Percentiles rank a stretch among this genome's conserved stretches.
Conservation (phyloP, 768 basidiomycete species). For the Mycena kentingensis region DNA sequence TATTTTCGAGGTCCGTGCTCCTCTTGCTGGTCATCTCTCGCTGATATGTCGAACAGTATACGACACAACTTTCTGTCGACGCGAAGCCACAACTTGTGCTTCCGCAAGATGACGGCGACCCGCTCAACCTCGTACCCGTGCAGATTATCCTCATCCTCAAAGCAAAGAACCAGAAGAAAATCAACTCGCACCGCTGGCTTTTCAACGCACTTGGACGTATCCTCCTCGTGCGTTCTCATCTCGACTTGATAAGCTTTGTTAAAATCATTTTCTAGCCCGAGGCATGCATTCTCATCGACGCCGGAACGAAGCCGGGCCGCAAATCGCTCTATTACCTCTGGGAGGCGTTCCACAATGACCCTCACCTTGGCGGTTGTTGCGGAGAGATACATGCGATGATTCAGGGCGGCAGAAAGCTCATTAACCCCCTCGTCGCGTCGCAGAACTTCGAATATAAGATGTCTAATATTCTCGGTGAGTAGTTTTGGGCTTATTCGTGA, state of each 20-base stretch:
- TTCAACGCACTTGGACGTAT: constrained; percentile 95
- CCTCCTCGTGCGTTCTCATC: too few relatives aligned
- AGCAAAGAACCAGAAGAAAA: constrained; percentile 95
- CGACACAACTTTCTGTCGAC: constrained; percentile 93
- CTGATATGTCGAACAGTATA: too few relatives aligned
- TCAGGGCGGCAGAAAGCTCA: constrained; percentile 84
- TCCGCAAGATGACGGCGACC: constrained; percentile 85
- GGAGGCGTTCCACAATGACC: constrained; percentile 86
- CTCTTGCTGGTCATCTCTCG: too few relatives aligned
- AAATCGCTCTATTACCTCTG: constrained; percentile 95
- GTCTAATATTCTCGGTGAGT: constrained; percentile 88
- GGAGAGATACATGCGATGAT: constrained; percentile 98
- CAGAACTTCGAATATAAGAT: constrained; percentile 99
- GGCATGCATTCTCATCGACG: constrained; percentile 89
- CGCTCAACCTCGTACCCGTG: constrained; percentile 91
- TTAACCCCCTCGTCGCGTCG: constrained; percentile 90
- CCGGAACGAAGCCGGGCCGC: constrained; percentile 95
- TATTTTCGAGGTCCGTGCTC: too few relatives aligned
- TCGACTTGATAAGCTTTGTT: too few relatives aligned
- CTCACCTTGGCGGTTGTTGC: constrained; percentile 82
- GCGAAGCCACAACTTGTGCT: constrained; percentile 87
- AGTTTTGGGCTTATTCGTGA: not conserved
- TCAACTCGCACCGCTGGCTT: constrained; percentile 93
- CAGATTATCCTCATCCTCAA: constrained; percentile 91
- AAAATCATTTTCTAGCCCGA: constrained; percentile 79